Evolutionary conservation across 495 filamentous ascomycete genomes (phyloP).

Genomic region (Talaromyces wortmannii): DNA sequence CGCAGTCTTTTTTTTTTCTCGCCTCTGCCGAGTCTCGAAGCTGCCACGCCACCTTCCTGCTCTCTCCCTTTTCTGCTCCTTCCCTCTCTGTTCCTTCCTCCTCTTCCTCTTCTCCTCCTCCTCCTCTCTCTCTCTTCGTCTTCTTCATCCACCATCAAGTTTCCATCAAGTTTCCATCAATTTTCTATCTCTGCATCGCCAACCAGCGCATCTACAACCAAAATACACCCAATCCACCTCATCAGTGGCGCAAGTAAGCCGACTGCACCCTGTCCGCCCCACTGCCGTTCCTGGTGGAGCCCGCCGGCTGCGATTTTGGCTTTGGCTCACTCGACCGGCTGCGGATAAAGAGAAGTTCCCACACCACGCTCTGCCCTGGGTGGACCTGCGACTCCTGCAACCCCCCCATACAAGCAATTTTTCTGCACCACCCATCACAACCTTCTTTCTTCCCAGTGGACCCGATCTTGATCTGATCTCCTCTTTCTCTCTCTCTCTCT

Average conservation of each 20-base stretch:
- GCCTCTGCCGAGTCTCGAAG: neutral
- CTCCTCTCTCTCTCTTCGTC: neutral
- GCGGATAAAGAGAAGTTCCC: neutral
- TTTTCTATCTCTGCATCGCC: neutral
- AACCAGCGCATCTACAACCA: neutral
- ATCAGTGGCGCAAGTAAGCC: no score
- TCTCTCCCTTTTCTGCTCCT: slow-evolving; percentile 5
- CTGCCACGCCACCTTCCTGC: neutral
- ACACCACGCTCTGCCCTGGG: neutral
- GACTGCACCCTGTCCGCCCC: neutral
- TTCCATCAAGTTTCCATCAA: neutral
- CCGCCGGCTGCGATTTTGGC: neutral
- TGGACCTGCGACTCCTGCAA: neutral
- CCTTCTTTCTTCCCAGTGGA: neutral
- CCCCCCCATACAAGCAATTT: neutral
- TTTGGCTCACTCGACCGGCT: neutral
- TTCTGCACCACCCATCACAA: neutral
- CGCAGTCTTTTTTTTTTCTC: slow-evolving; percentile 10
- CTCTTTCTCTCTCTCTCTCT: neutral
- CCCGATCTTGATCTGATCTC: neutral
- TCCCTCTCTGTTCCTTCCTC: slow-evolving; percentile 1
- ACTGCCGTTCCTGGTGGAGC: neutral
- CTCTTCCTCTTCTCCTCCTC: neutral
- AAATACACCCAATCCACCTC: no score
- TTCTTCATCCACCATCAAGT: neutral